Conservation (phyloP, 2,329 filamentous ascomycete species). For the Fusarium austroafricanum region DNA sequence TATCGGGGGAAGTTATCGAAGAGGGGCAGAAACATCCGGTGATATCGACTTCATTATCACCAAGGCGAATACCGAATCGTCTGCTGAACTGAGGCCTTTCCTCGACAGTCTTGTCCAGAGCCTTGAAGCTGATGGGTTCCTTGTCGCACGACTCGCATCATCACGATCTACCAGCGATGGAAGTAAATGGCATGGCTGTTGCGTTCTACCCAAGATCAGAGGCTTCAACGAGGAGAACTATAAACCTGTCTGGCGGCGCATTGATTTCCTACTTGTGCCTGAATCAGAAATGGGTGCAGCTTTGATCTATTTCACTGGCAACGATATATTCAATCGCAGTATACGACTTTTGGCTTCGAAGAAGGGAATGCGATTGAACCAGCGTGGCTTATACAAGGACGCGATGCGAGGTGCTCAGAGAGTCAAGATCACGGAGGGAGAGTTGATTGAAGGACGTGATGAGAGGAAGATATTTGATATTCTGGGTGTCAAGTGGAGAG, state of each 20-base stretch:
- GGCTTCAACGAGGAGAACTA: conserved; percentile 51
- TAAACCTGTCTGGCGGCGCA: conserved; percentile 75
- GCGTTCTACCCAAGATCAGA: conserved; percentile 67
- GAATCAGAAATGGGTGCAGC: conserved; percentile 83
- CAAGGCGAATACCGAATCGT: conserved; percentile 65
- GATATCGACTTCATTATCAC: conserved; percentile 91
- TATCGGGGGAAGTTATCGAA: conserved; percentile 85
- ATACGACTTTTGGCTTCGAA: conserved; percentile 82
- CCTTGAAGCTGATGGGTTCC: conserved; percentile 71
- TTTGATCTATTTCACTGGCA: conserved; percentile 94
- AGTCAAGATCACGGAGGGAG: conserved; percentile 73
- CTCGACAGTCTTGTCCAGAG: conserved; percentile 71
- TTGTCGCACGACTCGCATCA: conserved; percentile 76
- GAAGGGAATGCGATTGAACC: conserved; percentile 87
- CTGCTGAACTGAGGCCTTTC: conserved; percentile 69
- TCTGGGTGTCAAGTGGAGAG: conserved; percentile 85
- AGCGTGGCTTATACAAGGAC: conserved; percentile 80
- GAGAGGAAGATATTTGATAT: conserved; percentile 86
- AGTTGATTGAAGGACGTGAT: conserved; percentile 77
- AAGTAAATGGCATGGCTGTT: conserved; percentile 91
- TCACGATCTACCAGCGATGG: conserved; percentile 62
- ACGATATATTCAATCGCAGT: conserved; percentile 93
- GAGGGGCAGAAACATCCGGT: conserved; percentile 78
- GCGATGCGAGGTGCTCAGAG: conserved; percentile 70
- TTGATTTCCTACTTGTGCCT: conserved; percentile 88